These are phyloP conservation scores for Torrubiellomyces zombiae DNA, from an alignment of 2,329 filamentous ascomycete genomes.

Conservation along the genomic window DNA sequence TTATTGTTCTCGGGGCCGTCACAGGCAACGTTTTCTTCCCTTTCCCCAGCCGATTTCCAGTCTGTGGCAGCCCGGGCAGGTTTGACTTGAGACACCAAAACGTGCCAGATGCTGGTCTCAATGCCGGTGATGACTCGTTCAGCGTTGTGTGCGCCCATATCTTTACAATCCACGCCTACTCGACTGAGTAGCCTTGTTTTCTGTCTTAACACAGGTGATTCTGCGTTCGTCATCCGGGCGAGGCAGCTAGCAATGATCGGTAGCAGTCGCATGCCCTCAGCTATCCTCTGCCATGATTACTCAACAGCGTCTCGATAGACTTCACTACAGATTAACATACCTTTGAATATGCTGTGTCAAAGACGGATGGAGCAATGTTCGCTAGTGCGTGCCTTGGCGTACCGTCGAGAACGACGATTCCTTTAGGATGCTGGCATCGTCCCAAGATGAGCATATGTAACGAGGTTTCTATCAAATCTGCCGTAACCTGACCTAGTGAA, in stretches of 20 bases:
- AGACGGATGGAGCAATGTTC: conserved; percentile 17
- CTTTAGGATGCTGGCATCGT: conserved; percentile 7
- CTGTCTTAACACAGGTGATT: conserved; percentile 19
- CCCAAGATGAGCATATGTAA: conserved; percentile 13
- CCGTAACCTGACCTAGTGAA: too few relatives aligned
- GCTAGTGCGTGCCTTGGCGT: conserved; percentile 9
- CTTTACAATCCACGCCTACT: too few relatives aligned
- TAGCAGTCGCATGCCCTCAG: conserved; percentile 11
- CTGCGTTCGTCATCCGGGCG: conserved; percentile 15
- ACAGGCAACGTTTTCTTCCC: background rate
- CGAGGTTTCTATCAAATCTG: conserved; percentile 4
- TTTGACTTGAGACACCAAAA: conserved; percentile 8
- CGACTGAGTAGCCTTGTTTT: too few relatives aligned
- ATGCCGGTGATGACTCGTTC: conserved; percentile 4
- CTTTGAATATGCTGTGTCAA: conserved; percentile 18
- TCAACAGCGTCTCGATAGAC: background rate
- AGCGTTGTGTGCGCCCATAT: background rate
- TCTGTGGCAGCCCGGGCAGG: conserved; percentile 4
- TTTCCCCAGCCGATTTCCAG: conserved; percentile 1
- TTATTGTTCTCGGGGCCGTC: too few relatives aligned
- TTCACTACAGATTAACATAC: too few relatives aligned
- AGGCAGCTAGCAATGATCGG: conserved; percentile 14
- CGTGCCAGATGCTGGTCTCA: conserved; percentile 9
- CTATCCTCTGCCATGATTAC: conserved; percentile 8
- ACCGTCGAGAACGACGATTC: conserved; percentile 7